Base-by-base conservation (phyloP, 2,329 filamentous ascomycete species). In the Atkinsonella texensis region DNA sequence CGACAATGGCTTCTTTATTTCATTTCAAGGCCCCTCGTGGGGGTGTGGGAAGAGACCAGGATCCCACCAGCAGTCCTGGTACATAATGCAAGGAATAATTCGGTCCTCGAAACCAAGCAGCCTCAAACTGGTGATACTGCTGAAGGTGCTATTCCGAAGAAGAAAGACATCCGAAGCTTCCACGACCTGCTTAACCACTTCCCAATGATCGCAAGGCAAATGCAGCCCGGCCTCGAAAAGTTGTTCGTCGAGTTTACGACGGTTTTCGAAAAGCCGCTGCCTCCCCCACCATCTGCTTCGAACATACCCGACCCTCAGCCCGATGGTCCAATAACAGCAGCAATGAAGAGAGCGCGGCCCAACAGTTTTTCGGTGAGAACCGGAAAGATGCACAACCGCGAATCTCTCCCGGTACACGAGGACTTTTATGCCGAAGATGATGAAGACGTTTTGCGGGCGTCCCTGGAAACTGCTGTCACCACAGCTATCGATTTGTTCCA, bases 1-100 rank as follows among this genome's bases (percentile, higher is more conserved):
- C 85, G 89, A 59, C 88, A 90, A 76, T 98, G 93, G 89, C 81
- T 98, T 43, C 78, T 98, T 54, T 97, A 97, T 76, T 96, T 90
- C 68, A 95, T 98, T 56, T 93, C 91, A 28, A 84, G 81, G 49
- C 93, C 93, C 2, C 72, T 98, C 49, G 79, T 96, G 18, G 93
- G 93, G 23, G 77, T 79, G 1, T 90, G 85, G 74, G 89, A 95
- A 62, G 79, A 89, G 48, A 76, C 81, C 49, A 84, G 81, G 56
- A 83, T 91, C 48, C 68, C 77, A 4, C 83, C 85, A 2, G 89
- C 89, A 1, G 57, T 79, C 9, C 68, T 84, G 57, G 74, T 68
- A 57, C 72, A 66, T 53, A 70, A 65, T n/a, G 66, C 68, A 51
- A 67, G 67, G 17, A 70, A 66, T 58, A 68, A 58, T 51, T 66